A percentile compares a stretch with the other conserved stretches of the same genome.
Evolutionary conservation across 2,329 filamentous ascomycete species (phyloP).

Genomic region (Blumeria hordei): DNA sequence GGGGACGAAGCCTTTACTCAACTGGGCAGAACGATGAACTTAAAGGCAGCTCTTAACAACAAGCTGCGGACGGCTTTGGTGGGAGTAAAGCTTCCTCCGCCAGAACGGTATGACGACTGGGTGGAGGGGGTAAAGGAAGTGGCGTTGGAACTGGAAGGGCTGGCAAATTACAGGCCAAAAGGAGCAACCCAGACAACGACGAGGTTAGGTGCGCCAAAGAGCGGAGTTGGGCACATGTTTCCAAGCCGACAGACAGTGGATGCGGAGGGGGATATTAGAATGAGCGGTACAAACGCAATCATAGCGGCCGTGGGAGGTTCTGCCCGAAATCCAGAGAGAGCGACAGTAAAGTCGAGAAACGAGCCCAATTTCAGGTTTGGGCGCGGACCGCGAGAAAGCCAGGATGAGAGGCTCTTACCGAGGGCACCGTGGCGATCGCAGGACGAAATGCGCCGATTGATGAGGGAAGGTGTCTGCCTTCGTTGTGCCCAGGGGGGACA

Average conservation of each 20-base stretch:
- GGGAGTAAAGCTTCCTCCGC: neutral
- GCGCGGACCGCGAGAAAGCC: neutral
- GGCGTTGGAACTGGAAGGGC: neutral
- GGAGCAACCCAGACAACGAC: neutral
- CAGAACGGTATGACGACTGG: neutral
- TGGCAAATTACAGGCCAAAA: neutral
- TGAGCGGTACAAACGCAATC: neutral
- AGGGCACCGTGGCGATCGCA: neutral
- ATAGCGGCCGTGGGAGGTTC: neutral
- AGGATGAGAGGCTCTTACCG: neutral
- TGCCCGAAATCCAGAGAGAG: neutral
- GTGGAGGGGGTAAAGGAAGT: neutral
- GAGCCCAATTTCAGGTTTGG: neutral
- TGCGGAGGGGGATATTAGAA: neutral
- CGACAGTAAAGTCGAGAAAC: neutral
- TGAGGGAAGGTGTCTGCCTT: neutral
- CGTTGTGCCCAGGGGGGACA: neutral
- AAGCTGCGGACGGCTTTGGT: neutral
- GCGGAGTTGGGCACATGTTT: neutral
- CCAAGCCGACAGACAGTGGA: neutral
- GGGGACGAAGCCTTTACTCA: neutral
- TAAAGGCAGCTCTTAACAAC: neutral
- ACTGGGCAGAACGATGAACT: neutral
- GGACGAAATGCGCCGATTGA: neutral
- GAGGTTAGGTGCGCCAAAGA: neutral